Evolutionary conservation across 2,329 filamentous ascomycete genomes (phyloP), one percentile per base, ranked within the genome.

Genomic region (Diaporthe vexans): DNA sequence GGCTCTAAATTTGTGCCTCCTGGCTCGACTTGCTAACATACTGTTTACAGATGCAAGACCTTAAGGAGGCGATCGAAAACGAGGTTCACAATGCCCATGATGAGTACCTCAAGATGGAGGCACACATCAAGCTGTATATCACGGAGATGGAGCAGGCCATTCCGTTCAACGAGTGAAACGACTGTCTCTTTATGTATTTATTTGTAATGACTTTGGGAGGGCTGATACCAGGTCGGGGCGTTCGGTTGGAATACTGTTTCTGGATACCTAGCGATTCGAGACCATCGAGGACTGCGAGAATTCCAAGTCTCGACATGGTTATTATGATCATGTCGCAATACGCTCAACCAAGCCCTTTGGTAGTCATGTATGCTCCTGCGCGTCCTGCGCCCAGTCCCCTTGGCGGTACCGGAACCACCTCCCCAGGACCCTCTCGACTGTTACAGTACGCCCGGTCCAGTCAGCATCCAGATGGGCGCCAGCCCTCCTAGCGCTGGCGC

Each of bases 71-170:
- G 79, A 98, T 99, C 76, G 96, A 98, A 81, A 95, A 93, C 76
- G 97, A 99, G 84, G 93, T 98, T 11, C 94, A 97, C 81, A 91
- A 91, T 73, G 95, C 97, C 0, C 92, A 97, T 79, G 95, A 97
- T 78, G 95, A 98, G 86, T 99, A 98, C 84, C 89, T 97, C 81
- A 98, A 98, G 91, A 93, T 99, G 91, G 96, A 98, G 83, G 93
- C 95, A 51, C 97, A 99, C 82, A 97, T 99, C 83, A 96, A 95
- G 84, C 88, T 98, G 76, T 99, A 99, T 86, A 97, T 99, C 81
- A 97, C 94, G 6, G 97, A 99, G 88, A 98, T 99, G 95, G 97
- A 98, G 85, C 95, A 98, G 84, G 93, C 92, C 73, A 91, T 97
- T 78, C 86, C 78, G 81, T 71, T 63, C 5, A 21, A 54, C 21